Percentiles rank a stretch among this genome's conserved stretches.
These are phyloP conservation scores for Capsella rubella DNA, from an alignment of 441 rosid genomes.

Conservation along the genomic window DNA sequence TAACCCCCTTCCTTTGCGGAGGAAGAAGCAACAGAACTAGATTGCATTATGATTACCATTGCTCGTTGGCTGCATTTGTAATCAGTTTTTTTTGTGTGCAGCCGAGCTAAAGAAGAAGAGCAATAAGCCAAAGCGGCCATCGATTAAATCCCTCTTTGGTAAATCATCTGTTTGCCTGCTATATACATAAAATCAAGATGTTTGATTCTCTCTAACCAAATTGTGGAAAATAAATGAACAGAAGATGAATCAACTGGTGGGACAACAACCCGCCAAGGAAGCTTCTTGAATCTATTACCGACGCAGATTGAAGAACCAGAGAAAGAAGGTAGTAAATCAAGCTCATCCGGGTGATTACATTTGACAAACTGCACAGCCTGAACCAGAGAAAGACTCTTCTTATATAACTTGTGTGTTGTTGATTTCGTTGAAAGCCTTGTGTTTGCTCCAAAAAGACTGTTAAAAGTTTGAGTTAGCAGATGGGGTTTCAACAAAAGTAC, in stretches of 20 bases:
- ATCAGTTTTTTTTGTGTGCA: slow-evolving; percentile 40
- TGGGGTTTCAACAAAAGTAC: slow-evolving; percentile 25
- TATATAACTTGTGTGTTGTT: slow-evolving; percentile 36
- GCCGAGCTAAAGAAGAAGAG: slow-evolving; percentile 93
- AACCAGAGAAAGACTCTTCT: slow-evolving; percentile 34
- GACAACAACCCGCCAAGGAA: slow-evolving; percentile 56
- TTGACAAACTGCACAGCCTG: slow-evolving; percentile 40
- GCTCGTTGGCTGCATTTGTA: slow-evolving; percentile 9
- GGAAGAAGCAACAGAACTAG: slow-evolving; percentile 10
- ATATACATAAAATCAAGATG: background rate
- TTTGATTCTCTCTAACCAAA: slow-evolving; percentile 10
- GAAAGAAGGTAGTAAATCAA: slow-evolving; percentile 49
- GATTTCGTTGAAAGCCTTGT: slow-evolving; percentile 42
- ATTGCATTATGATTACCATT: slow-evolving; percentile 10
- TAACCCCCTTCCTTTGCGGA: background rate
- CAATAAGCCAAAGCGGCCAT: slow-evolving; percentile 91
- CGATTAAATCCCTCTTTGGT: slow-evolving; percentile 97
- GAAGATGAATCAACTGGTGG: slow-evolving; percentile 66
- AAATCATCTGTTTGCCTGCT: slow-evolving; percentile 20
- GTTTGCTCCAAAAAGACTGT: slow-evolving; percentile 15
- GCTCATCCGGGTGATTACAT: slow-evolving; percentile 37
- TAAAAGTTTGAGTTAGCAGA: slow-evolving; percentile 30
- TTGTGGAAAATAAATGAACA: slow-evolving; percentile 41
- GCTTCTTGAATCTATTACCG: slow-evolving; percentile 80
- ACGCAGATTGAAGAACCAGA: slow-evolving; percentile 69